Evolutionary conservation across 2,329 filamentous ascomycete genomes (phyloP), one percentile per base, ranked within the genome.

Genomic region (Emmonsia crescens): DNA sequence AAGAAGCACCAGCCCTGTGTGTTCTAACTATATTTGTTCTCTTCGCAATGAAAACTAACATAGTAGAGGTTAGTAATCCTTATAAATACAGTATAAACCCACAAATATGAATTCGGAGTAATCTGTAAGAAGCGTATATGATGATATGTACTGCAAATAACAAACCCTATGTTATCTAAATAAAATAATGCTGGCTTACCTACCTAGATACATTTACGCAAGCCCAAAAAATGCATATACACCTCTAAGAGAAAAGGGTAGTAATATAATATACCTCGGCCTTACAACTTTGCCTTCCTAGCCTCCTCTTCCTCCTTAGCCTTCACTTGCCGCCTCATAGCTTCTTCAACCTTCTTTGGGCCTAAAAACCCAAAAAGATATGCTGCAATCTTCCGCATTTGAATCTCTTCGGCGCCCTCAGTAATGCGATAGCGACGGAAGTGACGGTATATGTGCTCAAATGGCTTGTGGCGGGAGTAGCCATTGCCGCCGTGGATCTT

Each of bases 381-480:
- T 10, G 80, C 82, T 0, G 82, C 83, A 10, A 86, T 78, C 72
- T 85, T 85, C n/a, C 83, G 75, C 80, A 86, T 86, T 72, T 86
- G 83, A 59, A 86, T 84, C 74, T 86, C 83, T 69, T 86, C 84
- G 60, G 82, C 83, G 0, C 83, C 84, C 69, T 86, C 84, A 0
- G 84, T 86, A 64, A 86, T 87, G 42, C 84, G 73, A 67, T 86
- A 86, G 29, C 83, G 75, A 48, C 84, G 74, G 70, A 86, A 85
- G 72, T 86, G 83, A 58, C 84, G 76, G 80, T 84, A 86, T 57
- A 86, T 86, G 66, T 86, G 83, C 72, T 86, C 83, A 66, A 87
- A 86, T 0, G 82, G 82, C 64, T 79, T 78, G 63, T 84, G 81
- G 44, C 83, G 73, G 48, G 78, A 81, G 68, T 85, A 85, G 1